These are phyloP conservation scores for Mortierella alpina DNA, from an alignment of 192 early-diverging fungal genomes.

Conservation along the genomic window DNA sequence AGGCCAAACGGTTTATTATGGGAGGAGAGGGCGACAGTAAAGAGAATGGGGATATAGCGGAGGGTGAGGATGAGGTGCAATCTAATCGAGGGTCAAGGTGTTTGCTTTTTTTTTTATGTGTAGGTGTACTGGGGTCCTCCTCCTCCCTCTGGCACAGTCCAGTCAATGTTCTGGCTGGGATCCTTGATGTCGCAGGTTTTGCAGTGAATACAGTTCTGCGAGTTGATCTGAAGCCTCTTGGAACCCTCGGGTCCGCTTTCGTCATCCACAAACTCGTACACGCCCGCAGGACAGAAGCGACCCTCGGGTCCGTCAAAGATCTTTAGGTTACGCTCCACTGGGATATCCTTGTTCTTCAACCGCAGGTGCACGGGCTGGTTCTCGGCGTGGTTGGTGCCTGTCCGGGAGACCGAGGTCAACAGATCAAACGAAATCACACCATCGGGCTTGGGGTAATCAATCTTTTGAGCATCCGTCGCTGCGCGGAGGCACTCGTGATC, in stretches of 20 bases:
- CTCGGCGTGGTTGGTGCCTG: conserved; percentile 94
- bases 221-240: conserved; percentile 97
- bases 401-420: conserved; percentile 91
- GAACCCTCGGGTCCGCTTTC: conserved; percentile 82
- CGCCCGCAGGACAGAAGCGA: conserved; percentile 97
- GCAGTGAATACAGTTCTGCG: conserved; percentile 98
- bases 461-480: conserved; percentile 76
- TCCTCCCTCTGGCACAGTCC: conserved; percentile 85
- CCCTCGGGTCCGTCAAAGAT: conserved; percentile 95
- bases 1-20: neutral
- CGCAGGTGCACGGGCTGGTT: conserved; percentile 95
- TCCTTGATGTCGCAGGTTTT: conserved; percentile 99
- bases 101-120: conserved; percentile 19
- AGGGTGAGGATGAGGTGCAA: too few relatives aligned
- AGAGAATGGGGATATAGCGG: too few relatives aligned
- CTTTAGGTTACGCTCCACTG: conserved; percentile 84
- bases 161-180: conserved; percentile 98
- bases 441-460: conserved; percentile 98
- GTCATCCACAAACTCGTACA: conserved; percentile 98
- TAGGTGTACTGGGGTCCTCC: conserved; percentile 54
- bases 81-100: too few relatives aligned
- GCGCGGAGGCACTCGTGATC: conserved; percentile 84
- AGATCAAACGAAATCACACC: conserved; percentile 95
- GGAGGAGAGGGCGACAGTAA: neutral
- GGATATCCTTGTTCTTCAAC: conserved; percentile 77